A percentile compares a stretch with the other conserved stretches of the same genome.
Conservation (phyloP, 352 stramenopile species). For the Thraustotheca clavata region DNA sequence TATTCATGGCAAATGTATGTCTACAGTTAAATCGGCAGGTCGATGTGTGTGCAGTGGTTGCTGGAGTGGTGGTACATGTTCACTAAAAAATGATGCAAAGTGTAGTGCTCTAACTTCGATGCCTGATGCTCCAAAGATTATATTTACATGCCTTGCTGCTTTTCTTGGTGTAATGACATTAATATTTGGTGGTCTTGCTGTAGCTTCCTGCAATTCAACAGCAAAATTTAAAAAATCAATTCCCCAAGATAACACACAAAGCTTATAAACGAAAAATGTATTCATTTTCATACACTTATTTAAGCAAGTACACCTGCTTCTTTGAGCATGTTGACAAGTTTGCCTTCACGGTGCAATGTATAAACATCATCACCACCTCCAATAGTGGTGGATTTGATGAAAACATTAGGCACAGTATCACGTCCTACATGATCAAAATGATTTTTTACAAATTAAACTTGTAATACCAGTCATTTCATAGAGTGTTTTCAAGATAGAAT, state of each 20-base stretch:
- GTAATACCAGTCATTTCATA: constrained; percentile 65
- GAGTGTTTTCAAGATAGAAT: constrained; percentile 83
- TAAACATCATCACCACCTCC: constrained; percentile 93
- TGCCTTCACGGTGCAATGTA: constrained; percentile 67
- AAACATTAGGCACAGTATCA: constrained; percentile 95
- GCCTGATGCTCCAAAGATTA: constrained; percentile 45
- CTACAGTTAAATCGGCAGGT: constrained; percentile 34
- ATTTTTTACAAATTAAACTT: background rate
- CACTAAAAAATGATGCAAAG: constrained; percentile 56
- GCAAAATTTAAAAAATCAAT: background rate
- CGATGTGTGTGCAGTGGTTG: constrained; percentile 62
- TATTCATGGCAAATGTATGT: constrained; percentile 60
- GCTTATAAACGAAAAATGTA: background rate
- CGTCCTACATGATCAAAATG: constrained; percentile 41
- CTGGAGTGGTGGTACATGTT: constrained; percentile 68
- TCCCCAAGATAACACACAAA: background rate
- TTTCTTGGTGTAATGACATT: constrained; percentile 65
- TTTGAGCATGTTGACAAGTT: constrained; percentile 85
- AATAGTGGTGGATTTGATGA: constrained; percentile 90
- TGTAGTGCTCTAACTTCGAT: constrained; percentile 57
- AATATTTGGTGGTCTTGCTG: constrained; percentile 56
- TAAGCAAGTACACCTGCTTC: constrained; percentile 24
- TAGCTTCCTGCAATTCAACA: constrained; percentile 29
- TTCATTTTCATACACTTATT: background rate
- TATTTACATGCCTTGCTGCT: constrained; percentile 52